phyloP scores from a whole-genome alignment of 2,329 filamentous ascomycete species.

The Incumbomyces lentus region DNA sequence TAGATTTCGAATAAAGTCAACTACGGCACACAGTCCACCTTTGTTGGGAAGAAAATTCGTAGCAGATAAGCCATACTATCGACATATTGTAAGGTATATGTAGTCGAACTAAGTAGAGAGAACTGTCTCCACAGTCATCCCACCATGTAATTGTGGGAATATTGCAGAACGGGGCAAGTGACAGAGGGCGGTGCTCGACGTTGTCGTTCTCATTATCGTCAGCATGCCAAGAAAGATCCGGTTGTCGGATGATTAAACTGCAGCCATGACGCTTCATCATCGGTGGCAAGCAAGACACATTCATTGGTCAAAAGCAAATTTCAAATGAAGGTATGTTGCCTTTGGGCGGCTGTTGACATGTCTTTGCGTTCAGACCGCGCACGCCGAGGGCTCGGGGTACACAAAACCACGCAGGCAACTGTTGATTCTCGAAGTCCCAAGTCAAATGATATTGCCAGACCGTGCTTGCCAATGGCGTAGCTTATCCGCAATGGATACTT shows the following conservation, averaged over 20 bases:
- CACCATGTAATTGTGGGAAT: not conserved
- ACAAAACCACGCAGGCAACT: not conserved
- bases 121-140: not conserved
- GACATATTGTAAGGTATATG: no score
- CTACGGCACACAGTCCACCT: no score
- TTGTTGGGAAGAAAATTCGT: no score
- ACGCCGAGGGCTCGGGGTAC: not conserved
- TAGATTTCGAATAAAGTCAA: no score
- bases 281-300: not conserved
- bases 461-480: no score
- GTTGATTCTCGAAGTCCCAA: no score
- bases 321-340: not conserved
- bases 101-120: no score
- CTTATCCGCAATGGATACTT: no score
- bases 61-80: no score
- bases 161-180: not conserved
- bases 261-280: conserved; percentile 1
- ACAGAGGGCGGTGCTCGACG: not conserved
- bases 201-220: not conserved
- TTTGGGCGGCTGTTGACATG: conserved; percentile 1
- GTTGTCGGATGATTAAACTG: not conserved
- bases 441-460: no score
- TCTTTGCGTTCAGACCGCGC: not conserved
- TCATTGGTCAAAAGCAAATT: not conserved
- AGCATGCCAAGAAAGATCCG: conserved; percentile 1